phyloP scores from a whole-genome alignment of 495 filamentous ascomycete species.

The Tuber aestivum region DNA sequence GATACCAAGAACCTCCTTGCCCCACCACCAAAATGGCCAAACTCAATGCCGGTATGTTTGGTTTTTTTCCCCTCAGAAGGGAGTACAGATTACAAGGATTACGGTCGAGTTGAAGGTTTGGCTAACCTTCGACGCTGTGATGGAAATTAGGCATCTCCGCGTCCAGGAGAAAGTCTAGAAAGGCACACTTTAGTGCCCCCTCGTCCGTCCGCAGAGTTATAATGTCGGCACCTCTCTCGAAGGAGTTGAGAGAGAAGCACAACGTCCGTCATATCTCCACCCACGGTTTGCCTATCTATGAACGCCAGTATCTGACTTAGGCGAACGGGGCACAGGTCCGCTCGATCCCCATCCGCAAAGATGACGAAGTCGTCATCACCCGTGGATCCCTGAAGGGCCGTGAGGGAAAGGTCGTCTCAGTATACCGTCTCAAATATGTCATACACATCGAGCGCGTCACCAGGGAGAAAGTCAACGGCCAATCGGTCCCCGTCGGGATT shows the following conservation, averaged over 20 bases:
- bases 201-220: slow-evolving; percentile 84
- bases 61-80: slow-evolving; percentile 4
- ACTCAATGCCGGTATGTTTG: slow-evolving; percentile 50
- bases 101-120: neutral
- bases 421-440: slow-evolving; percentile 97
- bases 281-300: neutral
- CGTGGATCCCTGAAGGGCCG: slow-evolving; percentile 90
- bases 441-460: slow-evolving; percentile 87
- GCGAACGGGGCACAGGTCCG: slow-evolving; percentile 59
- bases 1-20: slow-evolving; percentile 32
- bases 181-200: slow-evolving; percentile 90
- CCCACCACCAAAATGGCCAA: slow-evolving; percentile 53
- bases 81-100: neutral
- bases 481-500: slow-evolving; percentile 81
- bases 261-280: slow-evolving; percentile 56
- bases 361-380: slow-evolving; percentile 86
- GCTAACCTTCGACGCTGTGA: neutral
- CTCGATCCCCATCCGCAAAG: slow-evolving; percentile 94
- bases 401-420: slow-evolving; percentile 87
- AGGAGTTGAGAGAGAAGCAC: slow-evolving; percentile 94
- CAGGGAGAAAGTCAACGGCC: slow-evolving; percentile 90
- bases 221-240: slow-evolving; percentile 90
- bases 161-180: slow-evolving; percentile 94
- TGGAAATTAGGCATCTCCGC: slow-evolving; percentile 52
- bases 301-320: slow-evolving; percentile 11